These are phyloP conservation scores for Ulvella scutata DNA, from an alignment of 139 green algal genomes.

Conservation along the genomic window DNA sequence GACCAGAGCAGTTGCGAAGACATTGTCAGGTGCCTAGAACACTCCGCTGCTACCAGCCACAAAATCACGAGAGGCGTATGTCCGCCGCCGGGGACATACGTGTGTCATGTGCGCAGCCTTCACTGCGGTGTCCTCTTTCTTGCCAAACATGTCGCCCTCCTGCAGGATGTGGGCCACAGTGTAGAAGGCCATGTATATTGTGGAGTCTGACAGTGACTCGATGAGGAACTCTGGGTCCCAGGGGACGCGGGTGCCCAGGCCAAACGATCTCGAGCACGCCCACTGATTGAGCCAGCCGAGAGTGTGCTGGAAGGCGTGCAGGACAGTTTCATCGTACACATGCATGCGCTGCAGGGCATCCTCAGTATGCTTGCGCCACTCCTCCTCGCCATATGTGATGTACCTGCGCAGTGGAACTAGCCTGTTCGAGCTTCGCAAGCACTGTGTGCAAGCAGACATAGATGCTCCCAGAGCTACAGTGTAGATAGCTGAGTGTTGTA, in stretches of 20 bases:
- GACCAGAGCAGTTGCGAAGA: too few species aligned
- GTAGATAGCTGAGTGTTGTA: too few species aligned
- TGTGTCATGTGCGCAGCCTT: conserved; percentile 63
- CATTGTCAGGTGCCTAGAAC: too few species aligned
- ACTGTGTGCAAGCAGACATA: too few species aligned
- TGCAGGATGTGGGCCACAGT: conserved; percentile 57
- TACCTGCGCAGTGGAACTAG: too few species aligned
- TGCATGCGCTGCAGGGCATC: conserved; percentile 56
- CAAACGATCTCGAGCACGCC: conserved; percentile 90
- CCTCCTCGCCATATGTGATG: conserved; percentile 76
- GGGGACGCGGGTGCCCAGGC: conserved; percentile 85
- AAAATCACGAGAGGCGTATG: too few species aligned
- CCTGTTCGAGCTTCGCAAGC: too few species aligned
- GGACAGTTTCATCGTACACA: conserved; percentile 39
- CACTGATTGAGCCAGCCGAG: conserved; percentile 93
- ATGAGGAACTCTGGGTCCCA: conserved; percentile 94
- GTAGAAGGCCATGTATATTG: conserved; percentile 99
- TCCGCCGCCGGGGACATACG: conserved; percentile 13
- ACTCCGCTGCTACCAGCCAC: too few species aligned
- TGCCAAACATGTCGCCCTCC: conserved; percentile 80
- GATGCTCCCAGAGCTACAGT: too few species aligned
- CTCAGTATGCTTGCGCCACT: conserved; percentile 44
- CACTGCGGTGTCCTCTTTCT: conserved; percentile 20
- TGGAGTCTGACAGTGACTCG: conserved; percentile 95
- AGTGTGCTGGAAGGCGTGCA: conserved; percentile 63